Base-by-base conservation (phyloP, 148 eudicot species). In the Chenopodium formosanum region DNA sequence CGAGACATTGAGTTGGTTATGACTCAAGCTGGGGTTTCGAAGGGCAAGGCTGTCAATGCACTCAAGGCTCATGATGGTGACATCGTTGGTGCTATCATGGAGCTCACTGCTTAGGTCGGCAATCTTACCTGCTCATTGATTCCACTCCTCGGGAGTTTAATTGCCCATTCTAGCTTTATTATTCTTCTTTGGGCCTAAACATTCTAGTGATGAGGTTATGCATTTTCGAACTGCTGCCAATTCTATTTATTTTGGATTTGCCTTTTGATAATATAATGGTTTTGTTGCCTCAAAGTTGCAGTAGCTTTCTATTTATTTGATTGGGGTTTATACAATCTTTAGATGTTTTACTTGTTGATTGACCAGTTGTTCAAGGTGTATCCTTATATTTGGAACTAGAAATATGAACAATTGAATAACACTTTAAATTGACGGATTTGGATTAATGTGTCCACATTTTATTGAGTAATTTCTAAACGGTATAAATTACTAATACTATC, bases 61-160 rank as follows among this genome's bases (percentile, higher is more conserved):
- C 93, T 94, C 83, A 94, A 92, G 86, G 78, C 90, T 40, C 74
- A 81, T 81, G 77, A 84, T 70, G 95, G 98, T 37, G 98, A 94
- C 86, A 92, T 92, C 31, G 97, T 94, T 75, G 84, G 92, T 74
- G 97, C 98, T 44, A 94, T 92, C 80, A 94, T 92, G 97, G 97
- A 91, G 88, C 90, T 92, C 75, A 91, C 95, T 37, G 90, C 87
- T 58, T 94, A 90, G 85, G 82, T 79, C 9, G 79, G 73, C 72
- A 46, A 9, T 23, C 66, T 83, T 19, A 22, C 71, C 40, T 83
- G 40, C 37, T 79, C 40, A 79, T 32, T 71, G 60, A 75, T n/a
- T 58, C 64, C 66, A 10, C 20, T 70, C n/a, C 40, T 31, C 29
- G 14, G 76, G 80, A 80, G 68, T 67, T 44, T 19, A n/a, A 48